phyloP scores from a whole-genome alignment of 2,329 filamentous ascomycete genomes.

The Aspergillus glaucus region DNA sequence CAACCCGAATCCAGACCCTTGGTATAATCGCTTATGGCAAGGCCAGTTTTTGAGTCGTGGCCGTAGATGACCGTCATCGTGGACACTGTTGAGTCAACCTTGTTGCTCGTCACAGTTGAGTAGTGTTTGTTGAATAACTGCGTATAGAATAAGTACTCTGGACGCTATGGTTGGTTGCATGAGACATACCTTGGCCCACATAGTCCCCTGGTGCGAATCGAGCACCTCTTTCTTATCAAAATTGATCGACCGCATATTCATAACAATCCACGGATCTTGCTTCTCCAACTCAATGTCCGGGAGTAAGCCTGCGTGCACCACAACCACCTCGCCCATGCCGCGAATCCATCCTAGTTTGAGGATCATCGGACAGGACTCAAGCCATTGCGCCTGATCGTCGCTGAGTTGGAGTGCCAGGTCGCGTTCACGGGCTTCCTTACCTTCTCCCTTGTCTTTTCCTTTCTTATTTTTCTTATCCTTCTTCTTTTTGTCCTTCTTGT shows the following conservation, averaged over 20 bases:
- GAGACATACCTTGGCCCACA: conserved; percentile 7
- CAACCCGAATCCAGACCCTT: conserved; percentile 85
- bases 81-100: conserved; percentile 14
- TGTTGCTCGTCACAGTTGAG: conserved; percentile 14
- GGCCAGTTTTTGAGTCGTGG: conserved; percentile 70
- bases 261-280: conserved; percentile 73
- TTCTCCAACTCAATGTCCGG: conserved; percentile 63
- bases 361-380: conserved; percentile 69
- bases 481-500: not conserved
- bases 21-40: conserved; percentile 62
- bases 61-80: conserved; percentile 74
- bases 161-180: not conserved
- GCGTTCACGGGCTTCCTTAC: conserved; percentile 24
- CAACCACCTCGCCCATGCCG: conserved; percentile 57
- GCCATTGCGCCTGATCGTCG: conserved; percentile 60
- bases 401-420: conserved; percentile 53
- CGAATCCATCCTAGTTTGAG: conserved; percentile 61
- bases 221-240: conserved; percentile 32
- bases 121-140: conserved; percentile 49
- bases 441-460: conserved; percentile 11
- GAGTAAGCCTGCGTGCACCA: conserved; percentile 81
- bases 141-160: not conserved
- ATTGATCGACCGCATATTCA: conserved; percentile 85
- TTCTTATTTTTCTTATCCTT: not conserved
- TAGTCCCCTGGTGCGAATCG: not conserved